Percentiles rank a stretch among this genome's conserved stretches.
phyloP scores from a whole-genome alignment of 495 filamentous ascomycete genomes.

The Cryomyces minteri region DNA sequence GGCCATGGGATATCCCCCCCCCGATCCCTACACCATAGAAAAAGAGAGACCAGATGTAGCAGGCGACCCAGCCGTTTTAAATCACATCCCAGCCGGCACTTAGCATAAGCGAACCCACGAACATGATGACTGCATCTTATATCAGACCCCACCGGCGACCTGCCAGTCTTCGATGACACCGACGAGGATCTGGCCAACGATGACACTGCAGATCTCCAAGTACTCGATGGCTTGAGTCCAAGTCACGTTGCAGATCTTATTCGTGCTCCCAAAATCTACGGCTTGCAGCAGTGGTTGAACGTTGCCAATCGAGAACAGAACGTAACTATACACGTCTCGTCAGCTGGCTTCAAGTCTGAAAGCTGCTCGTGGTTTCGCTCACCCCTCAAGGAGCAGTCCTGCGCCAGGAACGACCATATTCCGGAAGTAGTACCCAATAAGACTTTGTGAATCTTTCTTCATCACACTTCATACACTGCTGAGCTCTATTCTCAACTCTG shows the following conservation, averaged over 20 bases:
- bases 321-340: constrained; percentile 35
- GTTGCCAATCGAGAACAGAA: constrained; percentile 89
- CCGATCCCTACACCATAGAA: constrained; percentile 84
- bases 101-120: constrained; percentile 71
- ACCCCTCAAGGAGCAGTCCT: constrained; percentile 75
- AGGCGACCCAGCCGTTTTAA: constrained; percentile 80
- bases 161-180: constrained; percentile 25
- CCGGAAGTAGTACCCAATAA: constrained; percentile 36
- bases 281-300: constrained; percentile 54
- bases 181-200: constrained; percentile 46
- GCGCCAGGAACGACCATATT: constrained; percentile 82
- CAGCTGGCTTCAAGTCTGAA: neutral
- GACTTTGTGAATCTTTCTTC: constrained; percentile 35
- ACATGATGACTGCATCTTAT: constrained; percentile 87
- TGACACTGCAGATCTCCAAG: constrained; percentile 76
- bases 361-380: constrained; percentile 5
- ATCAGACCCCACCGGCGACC: constrained; percentile 85
- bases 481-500: constrained; percentile 48
- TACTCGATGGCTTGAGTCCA: constrained; percentile 70
- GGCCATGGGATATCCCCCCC: constrained; percentile 89
- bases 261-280: constrained; percentile 35
- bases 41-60: constrained; percentile 79
- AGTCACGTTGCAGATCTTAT: constrained; percentile 43
- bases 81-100: constrained; percentile 70
- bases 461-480: constrained; percentile 50